These are phyloP conservation scores for Penicillium sp. DNA, from an alignment of 2,329 filamentous ascomycete species.

Conservation along the genomic window DNA sequence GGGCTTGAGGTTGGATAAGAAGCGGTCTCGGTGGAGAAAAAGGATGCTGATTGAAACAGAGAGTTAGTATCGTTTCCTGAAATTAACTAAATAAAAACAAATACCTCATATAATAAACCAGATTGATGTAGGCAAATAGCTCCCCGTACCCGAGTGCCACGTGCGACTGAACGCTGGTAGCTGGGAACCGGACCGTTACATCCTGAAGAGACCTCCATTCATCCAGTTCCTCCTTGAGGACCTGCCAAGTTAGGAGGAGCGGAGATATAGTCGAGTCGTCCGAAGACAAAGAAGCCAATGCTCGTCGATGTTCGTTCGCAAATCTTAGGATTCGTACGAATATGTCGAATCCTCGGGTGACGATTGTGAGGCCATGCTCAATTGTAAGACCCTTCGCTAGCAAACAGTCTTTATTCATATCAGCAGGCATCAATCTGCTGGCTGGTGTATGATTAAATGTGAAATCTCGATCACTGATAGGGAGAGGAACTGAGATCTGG, in stretches of 20 bases:
- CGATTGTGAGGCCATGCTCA: conserved; percentile 29
- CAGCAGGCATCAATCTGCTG: conserved; percentile 24
- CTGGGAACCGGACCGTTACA: conserved; percentile 26
- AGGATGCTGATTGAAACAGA: conserved; percentile 19
- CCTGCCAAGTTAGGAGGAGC: conserved; percentile 23
- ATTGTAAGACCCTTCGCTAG: conserved; percentile 23
- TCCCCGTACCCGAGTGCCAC: conserved; percentile 32
- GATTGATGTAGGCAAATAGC: conserved; percentile 33
- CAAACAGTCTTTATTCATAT: conserved; percentile 20
- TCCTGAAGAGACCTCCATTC: conserved; percentile 32
- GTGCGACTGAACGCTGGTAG: conserved; percentile 30
- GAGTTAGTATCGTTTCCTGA: not conserved
- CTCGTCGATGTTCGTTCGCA: conserved; percentile 30
- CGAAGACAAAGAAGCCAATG: conserved; percentile 16
- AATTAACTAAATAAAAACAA: not conserved
- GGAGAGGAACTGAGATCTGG: conserved; percentile 31
- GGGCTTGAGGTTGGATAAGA: conserved; percentile 27
- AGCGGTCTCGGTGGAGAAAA: conserved; percentile 30
- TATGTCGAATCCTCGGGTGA: conserved; percentile 32
- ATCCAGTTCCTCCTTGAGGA: conserved; percentile 27
- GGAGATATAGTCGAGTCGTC: conserved; percentile 11
- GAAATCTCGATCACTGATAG: conserved; percentile 31
- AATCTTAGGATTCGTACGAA: conserved; percentile 32
- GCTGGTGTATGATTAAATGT: conserved; percentile 24
- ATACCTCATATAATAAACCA: conserved; percentile 34